phyloP scores from a whole-genome alignment of 2,329 filamentous ascomycete species.

The Pseudocercospora vitis region DNA sequence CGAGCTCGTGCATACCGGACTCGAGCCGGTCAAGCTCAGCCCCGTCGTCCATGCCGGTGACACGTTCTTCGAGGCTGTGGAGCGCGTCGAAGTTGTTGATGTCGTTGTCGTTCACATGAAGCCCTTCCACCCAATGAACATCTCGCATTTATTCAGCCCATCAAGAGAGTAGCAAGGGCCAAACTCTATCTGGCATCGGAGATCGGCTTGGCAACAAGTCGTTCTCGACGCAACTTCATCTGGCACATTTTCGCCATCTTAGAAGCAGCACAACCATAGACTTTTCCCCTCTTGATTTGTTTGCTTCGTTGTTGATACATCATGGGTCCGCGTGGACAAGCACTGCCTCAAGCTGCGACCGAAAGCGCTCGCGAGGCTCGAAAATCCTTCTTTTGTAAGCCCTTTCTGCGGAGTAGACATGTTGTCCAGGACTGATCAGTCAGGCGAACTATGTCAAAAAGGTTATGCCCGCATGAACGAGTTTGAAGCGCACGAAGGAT shows the following conservation, averaged over 20 bases:
- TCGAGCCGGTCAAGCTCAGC: conserved; percentile 28
- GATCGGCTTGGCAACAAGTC: no score
- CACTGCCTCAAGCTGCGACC: conserved; percentile 44
- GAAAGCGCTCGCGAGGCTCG: conserved; percentile 71
- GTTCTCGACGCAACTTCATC: no score
- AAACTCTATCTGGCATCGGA: not conserved
- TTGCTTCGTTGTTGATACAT: no score
- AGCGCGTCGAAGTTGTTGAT: not conserved
- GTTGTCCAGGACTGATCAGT: conserved; percentile 10
- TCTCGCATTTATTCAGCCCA: no score
- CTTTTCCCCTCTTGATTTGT: no score
- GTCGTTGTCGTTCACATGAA: conserved; percentile 17
- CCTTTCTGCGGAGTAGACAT: no score
- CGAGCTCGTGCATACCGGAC: conserved; percentile 65
- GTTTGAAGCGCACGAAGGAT: conserved; percentile 89
- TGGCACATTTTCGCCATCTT: no score
- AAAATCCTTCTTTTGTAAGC: conserved; percentile 72
- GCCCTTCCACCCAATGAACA: not conserved
- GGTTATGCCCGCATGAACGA: conserved; percentile 94
- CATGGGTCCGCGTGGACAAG: conserved; percentile 28
- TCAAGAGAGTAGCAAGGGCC: no score
- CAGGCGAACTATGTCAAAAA: conserved; percentile 79
- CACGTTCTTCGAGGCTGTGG: no score
- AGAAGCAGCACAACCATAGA: no score
- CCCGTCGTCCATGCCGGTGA: conserved; percentile 34